Evolutionary conservation across 2,329 filamentous ascomycete genomes (phyloP).

Genomic region (Colletotrichum zoysiae): DNA sequence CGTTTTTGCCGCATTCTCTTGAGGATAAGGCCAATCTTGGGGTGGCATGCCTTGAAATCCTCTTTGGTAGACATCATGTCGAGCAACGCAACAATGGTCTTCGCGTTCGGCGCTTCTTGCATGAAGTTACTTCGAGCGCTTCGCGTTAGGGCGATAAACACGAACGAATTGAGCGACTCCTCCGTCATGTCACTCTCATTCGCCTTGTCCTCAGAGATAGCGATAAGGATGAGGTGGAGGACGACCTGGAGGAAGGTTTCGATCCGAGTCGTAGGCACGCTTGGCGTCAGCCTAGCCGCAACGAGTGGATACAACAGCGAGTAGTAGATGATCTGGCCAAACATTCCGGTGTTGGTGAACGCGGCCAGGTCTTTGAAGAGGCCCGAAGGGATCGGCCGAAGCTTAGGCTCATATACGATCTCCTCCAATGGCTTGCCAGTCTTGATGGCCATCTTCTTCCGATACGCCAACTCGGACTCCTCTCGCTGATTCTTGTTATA

Average conservation of each 20-base stretch:
- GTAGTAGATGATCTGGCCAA: conserved; percentile 91
- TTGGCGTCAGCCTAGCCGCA: conserved; percentile 75
- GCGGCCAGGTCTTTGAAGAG: conserved; percentile 80
- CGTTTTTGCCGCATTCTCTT: conserved; percentile 87
- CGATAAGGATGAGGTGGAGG: conserved; percentile 87
- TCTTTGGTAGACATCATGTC: conserved; percentile 74
- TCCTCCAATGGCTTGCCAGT: conserved; percentile 84
- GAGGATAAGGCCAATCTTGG: conserved; percentile 86
- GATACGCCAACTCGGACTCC: conserved; percentile 91
- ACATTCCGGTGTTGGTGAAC: conserved; percentile 87
- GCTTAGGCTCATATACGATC: conserved; percentile 90
- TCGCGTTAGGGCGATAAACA: conserved; percentile 76
- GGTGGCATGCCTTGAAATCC: conserved; percentile 83
- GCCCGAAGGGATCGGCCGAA: conserved; percentile 81
- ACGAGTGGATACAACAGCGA: conserved; percentile 85
- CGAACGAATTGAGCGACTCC: conserved; percentile 73
- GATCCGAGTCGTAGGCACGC: conserved; percentile 83
- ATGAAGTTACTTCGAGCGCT: conserved; percentile 72
- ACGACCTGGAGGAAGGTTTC: conserved; percentile 94
- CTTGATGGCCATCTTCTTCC: conserved; percentile 87
- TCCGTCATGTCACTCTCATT: conserved; percentile 64
- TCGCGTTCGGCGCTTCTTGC: conserved; percentile 65
- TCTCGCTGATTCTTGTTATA: conserved; percentile 98
- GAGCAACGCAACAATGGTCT: conserved; percentile 74
- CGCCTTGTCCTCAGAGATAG: conserved; percentile 83